Evolutionary conservation across 345 rosid genomes (phyloP).

Genomic region (Populus deltoides): DNA sequence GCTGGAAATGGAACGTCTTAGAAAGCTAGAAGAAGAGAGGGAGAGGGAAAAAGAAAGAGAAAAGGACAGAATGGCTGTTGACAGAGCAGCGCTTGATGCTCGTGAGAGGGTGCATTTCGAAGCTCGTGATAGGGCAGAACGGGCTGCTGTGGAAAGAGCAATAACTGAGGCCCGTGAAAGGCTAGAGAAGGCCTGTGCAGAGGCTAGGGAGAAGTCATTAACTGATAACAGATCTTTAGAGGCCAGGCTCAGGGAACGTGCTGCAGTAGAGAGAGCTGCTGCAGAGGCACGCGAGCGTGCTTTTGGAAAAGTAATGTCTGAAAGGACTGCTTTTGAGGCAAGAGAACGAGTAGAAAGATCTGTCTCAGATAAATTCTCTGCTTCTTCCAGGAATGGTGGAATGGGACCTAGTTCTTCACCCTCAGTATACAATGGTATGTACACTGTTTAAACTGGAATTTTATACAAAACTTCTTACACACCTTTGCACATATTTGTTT

Average conservation of each 20-base stretch:
- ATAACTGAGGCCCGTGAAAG: slow-evolving; percentile 88
- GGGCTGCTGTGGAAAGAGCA: slow-evolving; percentile 58
- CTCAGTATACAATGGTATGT: slow-evolving; percentile 54
- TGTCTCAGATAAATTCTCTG: slow-evolving; percentile 55
- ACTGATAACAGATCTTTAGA: slow-evolving; percentile 51
- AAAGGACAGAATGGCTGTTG: slow-evolving; percentile 92
- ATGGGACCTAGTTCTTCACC: slow-evolving; percentile 44
- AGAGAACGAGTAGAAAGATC: slow-evolving; percentile 67
- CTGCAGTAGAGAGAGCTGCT: slow-evolving; percentile 89
- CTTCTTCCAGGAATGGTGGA: slow-evolving; percentile 48
- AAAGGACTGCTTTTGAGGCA: slow-evolving; percentile 64
- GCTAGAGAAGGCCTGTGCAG: slow-evolving; percentile 90
- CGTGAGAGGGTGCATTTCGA: slow-evolving; percentile 48
- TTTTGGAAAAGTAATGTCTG: slow-evolving; percentile 51
- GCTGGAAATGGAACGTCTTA: slow-evolving; percentile 56
- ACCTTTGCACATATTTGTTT: not conserved
- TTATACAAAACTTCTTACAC: not conserved
- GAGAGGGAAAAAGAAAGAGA: slow-evolving; percentile 93
- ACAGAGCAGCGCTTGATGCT: slow-evolving; percentile 54
- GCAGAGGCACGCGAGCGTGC: slow-evolving; percentile 95
- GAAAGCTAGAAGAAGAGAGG: slow-evolving; percentile 77
- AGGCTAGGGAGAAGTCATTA: slow-evolving; percentile 70
- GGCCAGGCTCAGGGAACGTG: slow-evolving; percentile 77
- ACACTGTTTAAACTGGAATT: not conserved
- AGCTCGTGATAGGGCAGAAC: slow-evolving; percentile 52